A percentile compares a stretch with the other conserved stretches of the same genome.
phyloP scores from a whole-genome alignment of 2,329 filamentous ascomycete species.

The Pseudogymnoascus sp. region DNA sequence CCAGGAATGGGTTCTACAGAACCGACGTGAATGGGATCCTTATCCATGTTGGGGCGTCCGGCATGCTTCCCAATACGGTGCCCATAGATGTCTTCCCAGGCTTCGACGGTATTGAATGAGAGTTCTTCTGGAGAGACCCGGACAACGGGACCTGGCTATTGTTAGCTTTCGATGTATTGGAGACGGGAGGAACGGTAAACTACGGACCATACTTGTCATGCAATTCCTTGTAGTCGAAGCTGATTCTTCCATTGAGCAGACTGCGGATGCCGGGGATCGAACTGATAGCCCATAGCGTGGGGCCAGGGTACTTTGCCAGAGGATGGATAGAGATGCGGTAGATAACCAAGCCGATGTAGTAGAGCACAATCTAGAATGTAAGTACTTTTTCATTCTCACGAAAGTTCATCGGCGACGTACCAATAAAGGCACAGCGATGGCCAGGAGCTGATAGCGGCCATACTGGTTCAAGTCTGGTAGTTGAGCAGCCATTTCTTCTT shows the following conservation, averaged over 20 bases:
- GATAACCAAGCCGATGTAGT: conserved; percentile 20
- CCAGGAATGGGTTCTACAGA: conserved; percentile 30
- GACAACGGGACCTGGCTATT: conserved; percentile 21
- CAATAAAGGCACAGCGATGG: no score
- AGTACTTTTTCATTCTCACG: no score
- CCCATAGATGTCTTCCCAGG: conserved; percentile 31
- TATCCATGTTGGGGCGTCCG: conserved; percentile 25
- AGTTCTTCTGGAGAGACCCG: conserved; percentile 31
- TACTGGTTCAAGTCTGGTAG: no score
- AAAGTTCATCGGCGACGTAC: no score
- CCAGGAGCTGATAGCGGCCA: no score
- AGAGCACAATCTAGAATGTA: neutral
- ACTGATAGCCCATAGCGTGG: neutral
- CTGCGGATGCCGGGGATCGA: conserved; percentile 15
- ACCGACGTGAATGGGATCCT: conserved; percentile 31
- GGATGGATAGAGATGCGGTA: conserved; percentile 16
- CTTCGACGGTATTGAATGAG: conserved; percentile 27
- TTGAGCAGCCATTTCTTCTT: no score
- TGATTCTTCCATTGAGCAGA: conserved; percentile 17
- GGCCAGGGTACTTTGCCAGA: conserved; percentile 14
- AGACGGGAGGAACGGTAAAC: no score
- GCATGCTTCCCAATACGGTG: conserved; percentile 13
- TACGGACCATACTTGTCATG: conserved; percentile 21
- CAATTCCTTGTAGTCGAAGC: conserved; percentile 19
- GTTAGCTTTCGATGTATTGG: no score